Conservation (phyloP, 2,329 filamentous ascomycete species). For the Pseudogymnoascus sp. region DNA sequence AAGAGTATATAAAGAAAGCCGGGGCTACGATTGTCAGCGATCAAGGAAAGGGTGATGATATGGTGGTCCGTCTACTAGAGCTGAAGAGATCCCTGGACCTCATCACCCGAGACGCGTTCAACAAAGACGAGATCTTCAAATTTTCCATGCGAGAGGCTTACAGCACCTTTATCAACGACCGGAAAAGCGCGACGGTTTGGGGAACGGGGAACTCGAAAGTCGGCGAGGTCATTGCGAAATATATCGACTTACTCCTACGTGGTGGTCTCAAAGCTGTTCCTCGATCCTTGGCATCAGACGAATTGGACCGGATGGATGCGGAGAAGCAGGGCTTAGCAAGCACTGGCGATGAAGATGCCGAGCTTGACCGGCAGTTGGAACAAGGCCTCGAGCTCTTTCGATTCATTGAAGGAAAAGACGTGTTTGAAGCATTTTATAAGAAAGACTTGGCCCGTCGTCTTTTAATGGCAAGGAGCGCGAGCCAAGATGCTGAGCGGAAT, state of each 20-base stretch:
- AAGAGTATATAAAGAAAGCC: conserved; percentile 66
- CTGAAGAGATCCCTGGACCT: conserved; percentile 73
- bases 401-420: conserved; percentile 93
- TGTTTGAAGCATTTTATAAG: conserved; percentile 99
- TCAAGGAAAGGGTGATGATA: conserved; percentile 67
- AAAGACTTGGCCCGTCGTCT: conserved; percentile 86
- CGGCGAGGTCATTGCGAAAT: conserved; percentile 97
- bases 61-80: conserved; percentile 75
- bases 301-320: conserved; percentile 47
- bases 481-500: conserved; percentile 51
- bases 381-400: conserved; percentile 90
- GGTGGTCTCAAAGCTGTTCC: conserved; percentile 81
- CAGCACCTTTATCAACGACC: conserved; percentile 84
- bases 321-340: conserved; percentile 57
- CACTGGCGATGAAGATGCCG: conserved; percentile 79
- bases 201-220: conserved; percentile 84
- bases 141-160: conserved; percentile 80
- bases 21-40: conserved; percentile 75
- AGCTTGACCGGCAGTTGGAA: conserved; percentile 86
- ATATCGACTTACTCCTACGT: conserved; percentile 81
- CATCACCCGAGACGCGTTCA: conserved; percentile 69
- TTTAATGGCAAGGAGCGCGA: conserved; percentile 86
- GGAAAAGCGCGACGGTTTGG: conserved; percentile 62
- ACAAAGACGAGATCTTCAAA: conserved; percentile 65
- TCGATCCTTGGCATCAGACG: conserved; percentile 55